Evolutionary conservation across 2,329 filamentous ascomycete species (phyloP).

Genomic region (Amphichorda felina): DNA sequence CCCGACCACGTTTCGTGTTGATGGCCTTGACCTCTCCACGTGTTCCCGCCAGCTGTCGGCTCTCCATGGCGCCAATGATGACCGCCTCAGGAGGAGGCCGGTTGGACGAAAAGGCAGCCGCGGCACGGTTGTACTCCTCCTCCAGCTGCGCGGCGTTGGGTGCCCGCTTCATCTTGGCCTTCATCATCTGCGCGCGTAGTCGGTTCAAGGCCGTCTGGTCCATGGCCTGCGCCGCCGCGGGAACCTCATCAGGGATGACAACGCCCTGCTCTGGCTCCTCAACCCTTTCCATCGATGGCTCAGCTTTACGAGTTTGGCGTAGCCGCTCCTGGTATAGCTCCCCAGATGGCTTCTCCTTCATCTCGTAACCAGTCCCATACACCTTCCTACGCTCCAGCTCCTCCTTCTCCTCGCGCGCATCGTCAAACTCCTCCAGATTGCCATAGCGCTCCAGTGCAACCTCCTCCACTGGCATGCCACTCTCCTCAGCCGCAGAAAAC

Average conservation of each 20-base stretch:
- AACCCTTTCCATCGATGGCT: constrained; percentile 1
- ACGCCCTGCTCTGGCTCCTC: constrained; percentile 37
- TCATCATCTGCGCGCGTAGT: constrained; percentile 90
- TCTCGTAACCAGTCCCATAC: constrained; percentile 76
- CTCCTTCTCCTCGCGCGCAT: constrained; percentile 84
- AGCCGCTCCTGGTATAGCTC: constrained; percentile 74
- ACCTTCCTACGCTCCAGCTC: constrained; percentile 73
- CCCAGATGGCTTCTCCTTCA: constrained; percentile 77
- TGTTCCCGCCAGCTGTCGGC: constrained; percentile 69
- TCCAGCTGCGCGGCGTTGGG: constrained; percentile 69
- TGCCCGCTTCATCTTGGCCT: constrained; percentile 74
- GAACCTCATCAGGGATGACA: constrained; percentile 39
- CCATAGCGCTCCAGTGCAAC: constrained; percentile 76
- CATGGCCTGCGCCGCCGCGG: constrained; percentile 27
- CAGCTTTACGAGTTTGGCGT: constrained; percentile 32
- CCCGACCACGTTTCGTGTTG: constrained; percentile 68
- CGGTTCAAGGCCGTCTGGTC: constrained; percentile 78
- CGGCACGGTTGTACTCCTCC: constrained; percentile 68
- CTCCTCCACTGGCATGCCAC: constrained; percentile 62
- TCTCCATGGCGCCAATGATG: constrained; percentile 79
- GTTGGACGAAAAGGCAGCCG: constrained; percentile 31
- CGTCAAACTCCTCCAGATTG: constrained; percentile 73
- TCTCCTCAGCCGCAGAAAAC: constrained; percentile 68
- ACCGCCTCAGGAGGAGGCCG: constrained; percentile 53
- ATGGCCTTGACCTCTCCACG: constrained; percentile 65